Conservation (phyloP, 352 stramenopile species). For the Phytopythium ostracodes region DNA sequence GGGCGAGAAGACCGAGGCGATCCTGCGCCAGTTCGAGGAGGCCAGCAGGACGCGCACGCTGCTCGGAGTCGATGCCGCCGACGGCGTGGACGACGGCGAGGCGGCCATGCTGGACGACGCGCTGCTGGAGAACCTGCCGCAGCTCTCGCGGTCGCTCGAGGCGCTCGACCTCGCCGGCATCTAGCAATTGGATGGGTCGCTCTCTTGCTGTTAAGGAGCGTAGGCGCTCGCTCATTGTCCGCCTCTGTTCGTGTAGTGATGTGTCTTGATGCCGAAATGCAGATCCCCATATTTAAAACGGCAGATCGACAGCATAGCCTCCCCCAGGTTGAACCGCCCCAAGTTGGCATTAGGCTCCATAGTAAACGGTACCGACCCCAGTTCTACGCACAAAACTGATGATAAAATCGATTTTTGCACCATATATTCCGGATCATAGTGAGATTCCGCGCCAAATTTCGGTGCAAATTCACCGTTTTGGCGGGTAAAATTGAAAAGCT, state of each 20-base stretch:
- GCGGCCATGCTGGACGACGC: conserved; percentile 52
- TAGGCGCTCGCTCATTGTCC: neutral
- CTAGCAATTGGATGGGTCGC: conserved; percentile 12
- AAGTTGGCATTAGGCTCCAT: too few relatives aligned
- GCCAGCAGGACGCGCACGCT: conserved; percentile 59
- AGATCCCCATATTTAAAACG: neutral
- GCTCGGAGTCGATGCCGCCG: conserved; percentile 35
- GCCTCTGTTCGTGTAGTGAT: neutral
- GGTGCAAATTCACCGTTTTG: neutral
- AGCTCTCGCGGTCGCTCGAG: conserved; percentile 69
- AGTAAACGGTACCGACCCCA: neutral
- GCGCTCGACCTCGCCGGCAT: conserved; percentile 74
- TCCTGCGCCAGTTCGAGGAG: conserved; percentile 78
- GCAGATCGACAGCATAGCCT: neutral
- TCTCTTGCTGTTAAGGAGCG: neutral
- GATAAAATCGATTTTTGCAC: neutral
- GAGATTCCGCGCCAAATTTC: neutral
- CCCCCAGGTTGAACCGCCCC: too few relatives aligned
- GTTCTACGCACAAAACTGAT: neutral
- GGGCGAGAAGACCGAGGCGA: conserved; percentile 76
- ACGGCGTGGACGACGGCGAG: conserved; percentile 54
- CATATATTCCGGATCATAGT: neutral
- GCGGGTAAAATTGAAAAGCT: neutral
- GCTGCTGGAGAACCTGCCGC: conserved; percentile 44
- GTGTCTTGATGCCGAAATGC: neutral